Percentiles rank a stretch among this genome's conserved stretches.
Conservation (phyloP, 2,329 filamentous ascomycete genomes). For the Ascochyta clinopodiicola region DNA sequence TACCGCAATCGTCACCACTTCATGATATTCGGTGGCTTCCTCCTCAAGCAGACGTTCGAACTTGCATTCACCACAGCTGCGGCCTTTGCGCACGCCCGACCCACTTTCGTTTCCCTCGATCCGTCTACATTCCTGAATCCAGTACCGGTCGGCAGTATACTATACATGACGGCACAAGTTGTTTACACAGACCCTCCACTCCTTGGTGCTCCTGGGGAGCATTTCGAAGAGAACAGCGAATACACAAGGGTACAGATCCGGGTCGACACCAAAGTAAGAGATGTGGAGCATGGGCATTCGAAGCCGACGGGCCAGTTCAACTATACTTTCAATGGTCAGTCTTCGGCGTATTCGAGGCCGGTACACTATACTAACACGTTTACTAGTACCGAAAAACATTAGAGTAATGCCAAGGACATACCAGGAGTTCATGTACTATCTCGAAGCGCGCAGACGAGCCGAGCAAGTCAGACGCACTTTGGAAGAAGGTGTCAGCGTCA, state of each 20-base stretch:
- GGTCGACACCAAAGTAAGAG: conserved; percentile 73
- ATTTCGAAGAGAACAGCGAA: conserved; percentile 41
- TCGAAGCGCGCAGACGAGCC: conserved; percentile 65
- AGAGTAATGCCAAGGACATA: conserved; percentile 71
- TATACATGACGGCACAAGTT: conserved; percentile 75
- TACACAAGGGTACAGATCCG: conserved; percentile 72
- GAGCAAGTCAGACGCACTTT: conserved; percentile 54
- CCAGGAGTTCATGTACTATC: conserved; percentile 69
- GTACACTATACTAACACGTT: background rate
- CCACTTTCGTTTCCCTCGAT: conserved; percentile 75
- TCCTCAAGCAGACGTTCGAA: conserved; percentile 77
- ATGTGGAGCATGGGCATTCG: conserved; percentile 72
- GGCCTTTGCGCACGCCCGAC: conserved; percentile 71
- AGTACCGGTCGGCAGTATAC: conserved; percentile 75
- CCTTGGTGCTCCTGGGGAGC: conserved; percentile 49
- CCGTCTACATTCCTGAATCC: conserved; percentile 78
- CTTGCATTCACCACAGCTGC: conserved; percentile 78
- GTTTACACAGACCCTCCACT: conserved; percentile 72
- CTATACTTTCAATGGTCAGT: conserved; percentile 65
- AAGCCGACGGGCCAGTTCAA: conserved; percentile 77
- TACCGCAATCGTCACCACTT: conserved; percentile 74
- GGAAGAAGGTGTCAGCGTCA: conserved; percentile 37
- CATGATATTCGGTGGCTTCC: conserved; percentile 80
- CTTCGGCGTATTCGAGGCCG: background rate
- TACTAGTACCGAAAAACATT: conserved; percentile 65